These are phyloP conservation scores for Aspergillus campestris DNA, from an alignment of 495 filamentous ascomycete species.

Conservation along the genomic window DNA sequence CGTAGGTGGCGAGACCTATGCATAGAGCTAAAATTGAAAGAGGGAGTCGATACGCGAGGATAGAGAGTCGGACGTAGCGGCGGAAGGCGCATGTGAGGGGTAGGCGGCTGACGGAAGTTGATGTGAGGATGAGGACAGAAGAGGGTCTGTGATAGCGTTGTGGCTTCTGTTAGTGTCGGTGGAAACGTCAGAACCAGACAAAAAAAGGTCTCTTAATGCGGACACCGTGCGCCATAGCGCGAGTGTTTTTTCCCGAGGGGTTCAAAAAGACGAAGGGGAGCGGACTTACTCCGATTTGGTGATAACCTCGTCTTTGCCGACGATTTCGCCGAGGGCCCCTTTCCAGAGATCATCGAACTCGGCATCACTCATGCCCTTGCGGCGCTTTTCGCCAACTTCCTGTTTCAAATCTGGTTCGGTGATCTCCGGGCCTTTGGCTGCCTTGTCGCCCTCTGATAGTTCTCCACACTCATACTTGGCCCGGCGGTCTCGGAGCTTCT, in stretches of 20 bases:
- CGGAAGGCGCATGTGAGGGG: conserved; percentile 79
- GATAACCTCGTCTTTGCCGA: conserved; percentile 71
- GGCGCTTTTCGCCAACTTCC: conserved; percentile 60
- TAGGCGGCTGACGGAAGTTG: conserved; percentile 77
- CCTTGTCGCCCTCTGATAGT: conserved; percentile 52
- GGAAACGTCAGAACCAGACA: conserved; percentile 41
- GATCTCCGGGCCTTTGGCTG: conserved; percentile 52
- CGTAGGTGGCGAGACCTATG: conserved; percentile 44
- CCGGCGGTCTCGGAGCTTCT: conserved; percentile 75
- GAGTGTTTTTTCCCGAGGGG: neutral
- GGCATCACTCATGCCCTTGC: conserved; percentile 67
- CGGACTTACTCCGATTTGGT: conserved; percentile 66
- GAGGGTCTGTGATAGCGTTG: conserved; percentile 59
- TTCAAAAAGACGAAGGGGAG: conserved; percentile 6
- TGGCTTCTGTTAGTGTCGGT: conserved; percentile 69
- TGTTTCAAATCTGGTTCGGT: conserved; percentile 70
- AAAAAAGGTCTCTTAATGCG: conserved; percentile 6
- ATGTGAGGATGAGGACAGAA: conserved; percentile 49
- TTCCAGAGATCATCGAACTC: conserved; percentile 93
- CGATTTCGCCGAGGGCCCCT: conserved; percentile 77
- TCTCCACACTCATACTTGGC: conserved; percentile 90
- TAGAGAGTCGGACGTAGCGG: conserved; percentile 80
- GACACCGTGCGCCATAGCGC: neutral
- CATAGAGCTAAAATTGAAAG: conserved; percentile 62
- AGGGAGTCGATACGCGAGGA: conserved; percentile 92